Evolutionary conservation across 345 rosid genomes (phyloP).

Genomic region (Eucalyptus tenuipes): DNA sequence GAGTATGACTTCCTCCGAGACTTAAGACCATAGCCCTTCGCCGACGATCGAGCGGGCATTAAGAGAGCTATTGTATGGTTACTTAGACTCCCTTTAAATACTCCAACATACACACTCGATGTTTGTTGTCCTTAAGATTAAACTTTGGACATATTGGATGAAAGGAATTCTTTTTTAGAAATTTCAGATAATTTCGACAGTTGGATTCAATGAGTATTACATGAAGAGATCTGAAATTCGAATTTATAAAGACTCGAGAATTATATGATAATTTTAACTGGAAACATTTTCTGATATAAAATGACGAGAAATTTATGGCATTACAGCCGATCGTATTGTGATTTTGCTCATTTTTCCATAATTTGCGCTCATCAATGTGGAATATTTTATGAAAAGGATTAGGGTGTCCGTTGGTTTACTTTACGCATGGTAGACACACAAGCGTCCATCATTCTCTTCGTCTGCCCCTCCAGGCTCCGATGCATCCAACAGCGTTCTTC

Average conservation of each 20-base stretch:
- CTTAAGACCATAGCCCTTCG: no score
- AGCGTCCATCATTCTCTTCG: background rate
- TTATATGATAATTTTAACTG: background rate
- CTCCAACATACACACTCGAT: no score
- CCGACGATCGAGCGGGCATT: no score
- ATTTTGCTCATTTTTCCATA: background rate
- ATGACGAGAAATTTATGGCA: background rate
- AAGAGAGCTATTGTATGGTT: no score
- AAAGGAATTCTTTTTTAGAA: no score
- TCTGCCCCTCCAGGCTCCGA: background rate
- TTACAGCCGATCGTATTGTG: background rate
- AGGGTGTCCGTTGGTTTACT: background rate
- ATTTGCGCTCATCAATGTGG: background rate
- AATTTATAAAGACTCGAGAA: background rate
- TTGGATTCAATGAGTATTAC: accelerated
- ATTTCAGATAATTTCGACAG: no score
- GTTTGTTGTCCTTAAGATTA: no score
- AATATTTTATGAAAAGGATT: background rate
- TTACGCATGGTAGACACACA: background rate
- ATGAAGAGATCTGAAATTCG: background rate
- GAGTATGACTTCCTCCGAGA: no score
- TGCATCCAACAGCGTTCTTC: background rate
- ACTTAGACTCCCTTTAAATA: no score
- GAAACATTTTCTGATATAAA: accelerated
- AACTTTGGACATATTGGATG: no score